These are phyloP conservation scores for Stentor roeselii DNA, from an alignment of 73 alveolate genomes.

Conservation along the genomic window DNA sequence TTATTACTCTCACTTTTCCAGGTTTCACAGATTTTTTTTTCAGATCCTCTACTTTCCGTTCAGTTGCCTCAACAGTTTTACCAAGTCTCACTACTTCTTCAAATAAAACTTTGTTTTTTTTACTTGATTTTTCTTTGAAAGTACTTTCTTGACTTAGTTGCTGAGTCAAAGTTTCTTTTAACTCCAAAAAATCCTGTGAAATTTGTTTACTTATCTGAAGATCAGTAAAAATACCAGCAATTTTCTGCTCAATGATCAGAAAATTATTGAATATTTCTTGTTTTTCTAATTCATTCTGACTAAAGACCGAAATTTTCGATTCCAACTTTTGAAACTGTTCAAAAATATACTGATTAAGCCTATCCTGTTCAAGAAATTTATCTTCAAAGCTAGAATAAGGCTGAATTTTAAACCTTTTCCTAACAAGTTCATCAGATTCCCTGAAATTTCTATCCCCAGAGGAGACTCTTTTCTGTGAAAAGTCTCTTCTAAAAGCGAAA, in stretches of 20 bases:
- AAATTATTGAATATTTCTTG: not conserved
- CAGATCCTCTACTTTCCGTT: too few species aligned
- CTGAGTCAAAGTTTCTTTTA: too few species aligned
- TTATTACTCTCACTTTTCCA: too few species aligned
- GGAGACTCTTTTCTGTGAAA: not conserved
- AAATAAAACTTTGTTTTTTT: not conserved
- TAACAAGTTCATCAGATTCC: not conserved
- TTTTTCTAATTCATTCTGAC: not conserved
- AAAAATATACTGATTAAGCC: not conserved
- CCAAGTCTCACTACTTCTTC: not conserved
- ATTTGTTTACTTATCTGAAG: too few species aligned
- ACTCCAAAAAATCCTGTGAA: too few species aligned
- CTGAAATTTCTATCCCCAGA: not conserved
- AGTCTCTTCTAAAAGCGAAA: not conserved
- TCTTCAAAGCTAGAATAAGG: not conserved
- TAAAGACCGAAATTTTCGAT: not conserved
- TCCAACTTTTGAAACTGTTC: not conserved
- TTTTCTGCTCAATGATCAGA: not conserved
- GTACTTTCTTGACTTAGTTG: too few species aligned
- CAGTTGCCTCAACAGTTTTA: too few species aligned
- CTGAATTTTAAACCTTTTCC: not conserved
- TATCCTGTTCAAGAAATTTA: not conserved
- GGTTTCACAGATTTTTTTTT: too few species aligned
- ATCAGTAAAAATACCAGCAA: too few species aligned
- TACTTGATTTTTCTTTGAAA: not conserved